Base-by-base conservation (phyloP, 2,329 filamentous ascomycete genomes). In the Microcyclospora pomicola region DNA sequence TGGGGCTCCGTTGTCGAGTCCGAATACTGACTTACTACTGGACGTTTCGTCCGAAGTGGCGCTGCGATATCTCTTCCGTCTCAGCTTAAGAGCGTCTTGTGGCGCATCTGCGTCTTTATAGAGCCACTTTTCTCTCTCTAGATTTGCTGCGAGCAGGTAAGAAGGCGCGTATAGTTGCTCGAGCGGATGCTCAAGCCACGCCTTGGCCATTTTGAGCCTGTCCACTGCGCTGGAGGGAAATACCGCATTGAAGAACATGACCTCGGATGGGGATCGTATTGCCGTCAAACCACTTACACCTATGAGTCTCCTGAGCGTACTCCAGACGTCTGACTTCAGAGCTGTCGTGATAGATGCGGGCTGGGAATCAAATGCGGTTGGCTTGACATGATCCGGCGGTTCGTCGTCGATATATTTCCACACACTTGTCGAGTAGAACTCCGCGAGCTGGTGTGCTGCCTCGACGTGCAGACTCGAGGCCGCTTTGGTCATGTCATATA, bases 401-500 rank as follows among this genome's bases (percentile, higher is more conserved):
- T 56, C 53, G 32, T 58, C 52, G 13, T 56, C 52, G 13, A 58
- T 45, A 34, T 56, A 58, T 19, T 47, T 49, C 55, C 53, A 55
- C 12, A 45, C 45, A 30, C 43, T 50, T 30, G 49, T 41, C 10
- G 48, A 46, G 41, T 67, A 67, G 47, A 62, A 67, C 13, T 50
- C 42, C 2, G 49, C 63, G 9, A 68, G 49, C 9, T 55, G 41
- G 28, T 58, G 53, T 19, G 55, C 57, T 7, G 64, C 62, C 37
- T 56, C 54, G 6, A 49, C 40, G 35, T 64, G 56, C 1, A 60
- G 58, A 59, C 28, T 36, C 9, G 59, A 56, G 3, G 64, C 65
- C 2, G 65, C 64, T 53, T 67, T 67, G 27, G 53, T 66, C 37
- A 60, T 60, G 43, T 61, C 59, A 40, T 58, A 58, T 7, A 67